Evolutionary conservation across 2,329 filamentous ascomycete genomes (phyloP).

Genomic region (Chalaropsis ovoidea): DNA sequence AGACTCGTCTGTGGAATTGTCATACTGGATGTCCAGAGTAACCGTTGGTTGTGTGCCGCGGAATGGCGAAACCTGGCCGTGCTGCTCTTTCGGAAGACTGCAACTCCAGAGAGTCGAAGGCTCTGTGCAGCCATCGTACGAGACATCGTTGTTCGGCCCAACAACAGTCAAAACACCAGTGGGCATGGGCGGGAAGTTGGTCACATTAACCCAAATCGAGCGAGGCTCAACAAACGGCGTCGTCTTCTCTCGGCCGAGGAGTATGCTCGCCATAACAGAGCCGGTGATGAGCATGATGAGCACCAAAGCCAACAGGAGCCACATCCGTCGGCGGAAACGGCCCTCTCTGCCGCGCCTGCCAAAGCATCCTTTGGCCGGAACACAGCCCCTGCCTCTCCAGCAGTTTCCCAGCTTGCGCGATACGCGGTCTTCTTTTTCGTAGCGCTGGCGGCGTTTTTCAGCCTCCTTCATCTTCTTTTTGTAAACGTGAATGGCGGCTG

Average conservation of each 20-base stretch:
- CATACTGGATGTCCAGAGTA: slow-evolving; percentile 65
- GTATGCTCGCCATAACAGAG: slow-evolving; percentile 48
- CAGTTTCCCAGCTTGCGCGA: slow-evolving; percentile 49
- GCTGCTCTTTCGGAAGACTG: slow-evolving; percentile 66
- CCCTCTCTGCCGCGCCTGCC: slow-evolving; percentile 54
- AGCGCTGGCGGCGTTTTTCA: slow-evolving; percentile 38
- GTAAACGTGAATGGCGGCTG: slow-evolving; percentile 32
- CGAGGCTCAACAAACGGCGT: slow-evolving; percentile 23
- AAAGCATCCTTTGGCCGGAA: slow-evolving; percentile 54
- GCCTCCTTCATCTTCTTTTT: slow-evolving; percentile 11
- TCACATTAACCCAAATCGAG: slow-evolving; percentile 71
- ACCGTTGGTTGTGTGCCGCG: slow-evolving; percentile 64
- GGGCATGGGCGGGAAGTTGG: slow-evolving; percentile 75
- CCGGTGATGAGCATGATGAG: slow-evolving; percentile 43
- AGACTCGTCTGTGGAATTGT: slow-evolving; percentile 46
- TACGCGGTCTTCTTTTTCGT: slow-evolving; percentile 56
- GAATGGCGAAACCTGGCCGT: slow-evolving; percentile 53
- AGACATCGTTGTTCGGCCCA: slow-evolving; percentile 55
- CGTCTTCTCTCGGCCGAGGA: slow-evolving; percentile 28
- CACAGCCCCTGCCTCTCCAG: slow-evolving; percentile 56
- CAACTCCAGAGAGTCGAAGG: slow-evolving; percentile 78
- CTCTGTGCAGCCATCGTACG: slow-evolving; percentile 59
- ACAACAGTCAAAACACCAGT: slow-evolving; percentile 72
- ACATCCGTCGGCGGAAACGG: slow-evolving; percentile 52
- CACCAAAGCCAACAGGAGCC: slow-evolving; percentile 46